These are phyloP conservation scores for Lyophyllum atratum DNA, from an alignment of 768 basidiomycete genomes.

Conservation along the genomic window DNA sequence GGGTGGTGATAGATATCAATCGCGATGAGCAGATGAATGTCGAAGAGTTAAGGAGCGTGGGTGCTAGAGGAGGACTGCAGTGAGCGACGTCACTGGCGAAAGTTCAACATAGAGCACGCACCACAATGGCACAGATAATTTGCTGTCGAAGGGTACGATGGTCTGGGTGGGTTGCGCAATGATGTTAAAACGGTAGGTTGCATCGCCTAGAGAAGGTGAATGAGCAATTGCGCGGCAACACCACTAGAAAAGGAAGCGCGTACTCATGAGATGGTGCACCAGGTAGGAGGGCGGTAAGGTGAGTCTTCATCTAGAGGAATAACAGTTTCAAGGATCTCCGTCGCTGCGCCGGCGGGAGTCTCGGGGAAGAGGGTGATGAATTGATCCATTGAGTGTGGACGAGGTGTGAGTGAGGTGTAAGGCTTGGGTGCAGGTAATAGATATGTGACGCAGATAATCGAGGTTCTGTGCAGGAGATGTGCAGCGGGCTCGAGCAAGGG, in stretches of 20 bases:
- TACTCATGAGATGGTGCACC: conserved; percentile 21
- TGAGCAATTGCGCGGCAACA: conserved; percentile 8
- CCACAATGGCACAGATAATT: neutral
- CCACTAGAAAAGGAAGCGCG: conserved; percentile 18
- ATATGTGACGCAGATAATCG: neutral
- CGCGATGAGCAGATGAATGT: neutral
- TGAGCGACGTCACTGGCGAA: neutral
- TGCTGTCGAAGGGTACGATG: neutral
- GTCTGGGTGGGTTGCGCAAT: neutral
- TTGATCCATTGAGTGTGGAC: conserved; percentile 9
- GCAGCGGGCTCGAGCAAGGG: neutral
- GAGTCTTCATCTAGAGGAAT: conserved; percentile 19
- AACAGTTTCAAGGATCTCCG: conserved; percentile 6
- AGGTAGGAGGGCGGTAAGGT: conserved; percentile 18
- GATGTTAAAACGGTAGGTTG: neutral
- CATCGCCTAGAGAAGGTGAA: neutral
- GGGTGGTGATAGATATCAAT: neutral
- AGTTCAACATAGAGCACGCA: neutral
- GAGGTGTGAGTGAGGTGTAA: neutral
- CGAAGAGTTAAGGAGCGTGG: neutral
- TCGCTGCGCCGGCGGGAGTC: neutral
- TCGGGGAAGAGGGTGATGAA: conserved; percentile 7
- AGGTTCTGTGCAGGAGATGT: neutral
- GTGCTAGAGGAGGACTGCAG: neutral
- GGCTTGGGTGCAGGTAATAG: neutral